Evolutionary conservation across 2,329 filamentous ascomycete genomes (phyloP).

Genomic region (Pyrenochaeta sp.): DNA sequence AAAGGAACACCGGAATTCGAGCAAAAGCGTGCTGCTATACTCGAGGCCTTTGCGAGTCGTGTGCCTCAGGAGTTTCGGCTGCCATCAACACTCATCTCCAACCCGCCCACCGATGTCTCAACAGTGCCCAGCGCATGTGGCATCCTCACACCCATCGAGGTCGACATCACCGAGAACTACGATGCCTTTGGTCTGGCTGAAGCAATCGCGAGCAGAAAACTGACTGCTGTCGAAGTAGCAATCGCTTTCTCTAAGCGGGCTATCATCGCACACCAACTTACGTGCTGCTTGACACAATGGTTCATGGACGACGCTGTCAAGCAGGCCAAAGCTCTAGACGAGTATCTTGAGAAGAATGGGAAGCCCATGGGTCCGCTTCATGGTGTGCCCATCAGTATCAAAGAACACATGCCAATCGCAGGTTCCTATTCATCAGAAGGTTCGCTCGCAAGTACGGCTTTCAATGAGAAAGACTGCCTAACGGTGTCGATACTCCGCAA

Average conservation of each 20-base stretch:
- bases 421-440: constrained; percentile 67
- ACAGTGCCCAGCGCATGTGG: constrained; percentile 46
- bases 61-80: constrained; percentile 21
- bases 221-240: constrained; percentile 53
- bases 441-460: constrained; percentile 56
- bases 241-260: constrained; percentile 27
- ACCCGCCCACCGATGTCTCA: constrained; percentile 26
- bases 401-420: constrained; percentile 58
- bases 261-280: constrained; percentile 28
- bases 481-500: constrained; percentile 62
- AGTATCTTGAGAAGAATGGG: constrained; percentile 48
- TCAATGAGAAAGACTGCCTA: constrained; percentile 62
- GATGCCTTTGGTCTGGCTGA: constrained; percentile 55
- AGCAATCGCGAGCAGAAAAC: constrained; percentile 47
- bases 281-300: constrained; percentile 29
- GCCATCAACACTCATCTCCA: constrained; percentile 11
- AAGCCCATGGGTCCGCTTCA: constrained; percentile 49
- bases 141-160: constrained; percentile 55
- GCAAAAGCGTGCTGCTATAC: constrained; percentile 18
- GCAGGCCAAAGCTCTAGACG: constrained; percentile 48
- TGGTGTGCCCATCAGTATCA: constrained; percentile 63
- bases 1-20: constrained; percentile 29
- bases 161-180: constrained; percentile 59
- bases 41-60: constrained; percentile 23
- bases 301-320: constrained; percentile 29